A percentile compares a stretch with the other conserved stretches of the same genome.
These are phyloP conservation scores for Nannochloropsis gaditana DNA, from an alignment of 108 stramenopile genomes.

Conservation along the genomic window DNA sequence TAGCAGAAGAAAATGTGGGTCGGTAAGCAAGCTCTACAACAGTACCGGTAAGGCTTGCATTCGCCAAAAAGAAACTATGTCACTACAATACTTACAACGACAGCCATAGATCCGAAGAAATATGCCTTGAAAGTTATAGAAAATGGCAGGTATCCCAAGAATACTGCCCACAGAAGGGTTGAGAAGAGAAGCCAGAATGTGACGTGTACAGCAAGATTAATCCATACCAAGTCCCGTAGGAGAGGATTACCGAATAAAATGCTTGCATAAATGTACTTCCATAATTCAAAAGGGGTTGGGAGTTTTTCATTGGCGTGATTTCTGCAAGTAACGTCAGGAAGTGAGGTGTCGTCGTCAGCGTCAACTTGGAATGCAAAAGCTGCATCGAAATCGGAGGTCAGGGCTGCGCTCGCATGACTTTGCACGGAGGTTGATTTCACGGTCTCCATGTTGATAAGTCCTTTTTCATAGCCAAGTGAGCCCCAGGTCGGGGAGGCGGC, in stretches of 20 bases:
- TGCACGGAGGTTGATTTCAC: too few species aligned
- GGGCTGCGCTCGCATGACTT: too few species aligned
- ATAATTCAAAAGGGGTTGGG: neutral
- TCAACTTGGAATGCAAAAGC: too few species aligned
- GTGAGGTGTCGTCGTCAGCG: too few species aligned
- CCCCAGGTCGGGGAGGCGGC: too few species aligned
- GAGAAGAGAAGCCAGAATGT: neutral
- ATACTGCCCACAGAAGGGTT: neutral
- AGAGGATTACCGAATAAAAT: neutral
- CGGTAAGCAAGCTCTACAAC: neutral
- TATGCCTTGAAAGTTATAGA: neutral
- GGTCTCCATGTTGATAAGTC: too few species aligned
- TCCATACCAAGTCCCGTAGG: neutral
- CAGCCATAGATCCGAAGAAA: neutral
- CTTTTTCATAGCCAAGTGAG: too few species aligned
- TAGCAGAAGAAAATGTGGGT: neutral
- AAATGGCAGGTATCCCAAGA: slow-evolving; percentile 8
- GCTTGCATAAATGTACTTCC: neutral
- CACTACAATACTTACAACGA: neutral
- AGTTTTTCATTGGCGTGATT: neutral
- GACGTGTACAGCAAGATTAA: neutral
- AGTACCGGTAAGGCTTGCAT: too few species aligned
- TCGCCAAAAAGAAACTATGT: too few species aligned
- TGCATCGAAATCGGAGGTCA: too few species aligned
- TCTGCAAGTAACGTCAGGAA: too few species aligned